Evolutionary conservation across 2,329 filamentous ascomycete genomes (phyloP).

Genomic region (Trichoderma polysporum): DNA sequence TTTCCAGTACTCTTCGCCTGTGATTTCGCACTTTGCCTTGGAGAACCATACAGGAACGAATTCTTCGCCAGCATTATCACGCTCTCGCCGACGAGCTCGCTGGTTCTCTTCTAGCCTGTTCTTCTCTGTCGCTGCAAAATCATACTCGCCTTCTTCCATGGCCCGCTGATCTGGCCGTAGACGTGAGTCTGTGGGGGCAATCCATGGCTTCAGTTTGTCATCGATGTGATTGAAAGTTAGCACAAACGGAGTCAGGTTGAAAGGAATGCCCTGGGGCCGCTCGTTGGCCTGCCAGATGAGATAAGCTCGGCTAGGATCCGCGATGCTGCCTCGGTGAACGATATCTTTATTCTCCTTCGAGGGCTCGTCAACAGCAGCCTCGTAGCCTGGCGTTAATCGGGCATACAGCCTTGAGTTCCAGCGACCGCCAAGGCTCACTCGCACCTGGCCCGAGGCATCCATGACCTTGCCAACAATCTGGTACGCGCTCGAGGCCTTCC

Average conservation of each 20-base stretch:
- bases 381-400: slow-evolving; percentile 85
- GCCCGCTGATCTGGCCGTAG: slow-evolving; percentile 90
- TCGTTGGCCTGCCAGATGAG: slow-evolving; percentile 88
- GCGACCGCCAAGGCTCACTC: slow-evolving; percentile 85
- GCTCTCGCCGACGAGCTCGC: slow-evolving; percentile 67
- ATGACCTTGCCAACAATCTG: slow-evolving; percentile 84
- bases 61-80: slow-evolving; percentile 77
- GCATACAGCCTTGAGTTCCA: slow-evolving; percentile 99
- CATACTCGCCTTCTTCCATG: slow-evolving; percentile 98
- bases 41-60: slow-evolving; percentile 85
- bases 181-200: slow-evolving; percentile 93
- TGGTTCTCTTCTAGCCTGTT: slow-evolving; percentile 92
- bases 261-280: slow-evolving; percentile 81
- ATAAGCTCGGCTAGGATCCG: slow-evolving; percentile 73
- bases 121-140: slow-evolving; percentile 90
- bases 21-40: slow-evolving; percentile 69
- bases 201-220: slow-evolving; percentile 70
- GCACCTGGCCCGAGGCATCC: slow-evolving; percentile 73
- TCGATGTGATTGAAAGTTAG: slow-evolving; percentile 91
- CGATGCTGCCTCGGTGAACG: slow-evolving; percentile 52
- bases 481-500: slow-evolving; percentile 91
- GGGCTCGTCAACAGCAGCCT: slow-evolving; percentile 66
- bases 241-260: slow-evolving; percentile 96
- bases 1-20: slow-evolving; percentile 87
- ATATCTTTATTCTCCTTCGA: slow-evolving; percentile 34